Evolutionary conservation across 148 eudicot species (phyloP), one percentile per base, ranked within the genome.

Genomic region (Spergularia marina): DNA sequence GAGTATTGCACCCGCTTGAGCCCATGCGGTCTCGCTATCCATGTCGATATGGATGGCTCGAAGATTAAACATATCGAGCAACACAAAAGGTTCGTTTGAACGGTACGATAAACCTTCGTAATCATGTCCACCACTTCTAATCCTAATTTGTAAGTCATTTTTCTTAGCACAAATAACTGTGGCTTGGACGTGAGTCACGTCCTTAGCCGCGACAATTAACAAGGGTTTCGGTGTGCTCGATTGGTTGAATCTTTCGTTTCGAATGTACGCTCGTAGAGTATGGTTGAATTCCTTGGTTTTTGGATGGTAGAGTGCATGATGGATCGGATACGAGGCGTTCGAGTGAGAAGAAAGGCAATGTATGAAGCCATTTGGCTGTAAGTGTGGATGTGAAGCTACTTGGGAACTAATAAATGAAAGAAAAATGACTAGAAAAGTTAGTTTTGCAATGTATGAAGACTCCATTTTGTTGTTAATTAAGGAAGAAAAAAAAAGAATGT

Each of bases 41-140:
- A 68, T 0, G 25, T 79, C 81, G 15, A 83, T 41, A 17, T 72
- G 40, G 34, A 82, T 76, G 3, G 58, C 4, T 40, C 80, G 77
- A 1, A 83, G 72, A 44, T 80, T 69, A 18, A 76, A 80, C 83
- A 79, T 25, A 68, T 83, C 80, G 6, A 83, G 85, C 55, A 79
- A 55, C 13, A 76, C 15, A 9, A 83, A 83, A 4, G 85, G 80
- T 4, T 79, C 61, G 10, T 16, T 12, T 8, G 81, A 49, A 2
- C 68, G 68, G 12, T 65, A 79, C 0, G 81, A 79, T 12, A 82
- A 12, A 10, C 82, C 85, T 23, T 82, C 84, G 51, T 77, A 77
- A 39, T 82, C 84, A 7, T 82, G 84, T 6, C 80, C 85, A 0
- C 83, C 85, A 23, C 83, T 81, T 54, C 83, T 57, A 11, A 72